phyloP scores from a whole-genome alignment of 2,329 filamentous ascomycete genomes.

The Trichocomaceae sp. region DNA sequence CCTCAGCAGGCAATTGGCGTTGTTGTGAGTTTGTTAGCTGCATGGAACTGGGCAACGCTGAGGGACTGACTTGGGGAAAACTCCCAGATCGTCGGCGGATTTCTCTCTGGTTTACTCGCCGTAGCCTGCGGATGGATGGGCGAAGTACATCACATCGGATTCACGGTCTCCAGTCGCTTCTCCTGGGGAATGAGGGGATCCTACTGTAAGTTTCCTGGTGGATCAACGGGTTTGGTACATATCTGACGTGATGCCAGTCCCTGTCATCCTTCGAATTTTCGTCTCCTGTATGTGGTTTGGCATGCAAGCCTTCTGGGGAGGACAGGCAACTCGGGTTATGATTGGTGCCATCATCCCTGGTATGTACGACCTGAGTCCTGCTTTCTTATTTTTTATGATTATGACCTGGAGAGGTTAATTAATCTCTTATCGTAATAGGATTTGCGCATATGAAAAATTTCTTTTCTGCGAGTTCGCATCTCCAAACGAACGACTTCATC shows the following conservation, averaged over 20 bases:
- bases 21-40: constrained; percentile 16
- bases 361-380: not conserved
- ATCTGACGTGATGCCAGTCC: constrained; percentile 6
- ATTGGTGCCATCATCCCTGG: constrained; percentile 17
- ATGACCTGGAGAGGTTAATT: constrained; percentile 1
- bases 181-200: constrained; percentile 23
- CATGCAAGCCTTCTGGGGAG: constrained; percentile 17
- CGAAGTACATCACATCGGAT: constrained; percentile 23
- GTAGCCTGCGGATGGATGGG: constrained; percentile 24
- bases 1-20: constrained; percentile 21
- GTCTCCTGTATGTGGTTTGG: constrained; percentile 20
- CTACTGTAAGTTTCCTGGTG: constrained; percentile 14
- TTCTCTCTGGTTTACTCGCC: constrained; percentile 20
- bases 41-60: not conserved
- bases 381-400: not conserved
- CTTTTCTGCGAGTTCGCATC: constrained; percentile 25
- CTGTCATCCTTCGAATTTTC: constrained; percentile 17
- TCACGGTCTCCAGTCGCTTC: constrained; percentile 22
- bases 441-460: constrained; percentile 32
- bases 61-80: not conserved
- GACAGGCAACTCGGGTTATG: constrained; percentile 20
- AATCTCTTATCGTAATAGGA: constrained; percentile 23
- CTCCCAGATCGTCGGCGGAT: constrained; percentile 14
- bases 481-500: constrained; percentile 32
- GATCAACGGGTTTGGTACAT: not conserved